phyloP scores from a whole-genome alignment of 768 basidiomycete genomes.

The Fomitopsis pulvina region DNA sequence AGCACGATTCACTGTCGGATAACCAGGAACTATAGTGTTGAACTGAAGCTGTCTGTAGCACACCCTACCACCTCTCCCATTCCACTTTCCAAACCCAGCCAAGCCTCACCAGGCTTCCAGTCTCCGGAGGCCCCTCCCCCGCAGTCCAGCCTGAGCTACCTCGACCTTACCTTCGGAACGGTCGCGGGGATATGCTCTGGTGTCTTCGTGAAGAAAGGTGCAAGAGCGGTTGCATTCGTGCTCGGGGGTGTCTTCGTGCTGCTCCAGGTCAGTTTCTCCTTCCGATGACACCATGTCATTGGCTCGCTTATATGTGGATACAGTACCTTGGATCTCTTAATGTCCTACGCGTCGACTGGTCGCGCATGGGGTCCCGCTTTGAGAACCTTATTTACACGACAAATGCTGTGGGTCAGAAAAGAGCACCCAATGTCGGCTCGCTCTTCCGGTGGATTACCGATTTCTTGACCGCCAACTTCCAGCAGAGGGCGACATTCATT shows the following conservation, averaged over 20 bases:
- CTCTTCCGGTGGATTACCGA: conserved; percentile 63
- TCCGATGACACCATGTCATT: background rate
- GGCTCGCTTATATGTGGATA: background rate
- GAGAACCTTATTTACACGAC: conserved; percentile 66
- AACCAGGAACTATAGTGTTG: background rate
- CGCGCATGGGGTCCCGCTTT: conserved; percentile 53
- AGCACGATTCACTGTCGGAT: conserved; percentile 10
- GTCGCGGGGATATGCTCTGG: conserved; percentile 86
- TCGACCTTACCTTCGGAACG: conserved; percentile 85
- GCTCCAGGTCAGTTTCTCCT: conserved; percentile 59
- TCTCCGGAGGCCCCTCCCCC: conserved; percentile 34
- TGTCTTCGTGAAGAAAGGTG: conserved; percentile 94
- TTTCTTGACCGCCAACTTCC: conserved; percentile 91
- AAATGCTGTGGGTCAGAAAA: conserved; percentile 45
- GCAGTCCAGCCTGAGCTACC: conserved; percentile 66
- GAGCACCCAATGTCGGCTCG: conserved; percentile 57
- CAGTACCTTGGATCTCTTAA: conserved; percentile 78
- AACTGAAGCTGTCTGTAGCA: background rate
- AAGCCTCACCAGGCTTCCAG: conserved; percentile 3
- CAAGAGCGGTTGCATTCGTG: conserved; percentile 72
- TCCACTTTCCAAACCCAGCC: background rate
- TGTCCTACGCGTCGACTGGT: conserved; percentile 79
- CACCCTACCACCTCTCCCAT: background rate
- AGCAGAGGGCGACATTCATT: conserved; percentile 81
- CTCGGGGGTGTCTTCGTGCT: conserved; percentile 90